Conservation (phyloP, 805 yeast genomes). For the Candida taoyuanica region DNA sequence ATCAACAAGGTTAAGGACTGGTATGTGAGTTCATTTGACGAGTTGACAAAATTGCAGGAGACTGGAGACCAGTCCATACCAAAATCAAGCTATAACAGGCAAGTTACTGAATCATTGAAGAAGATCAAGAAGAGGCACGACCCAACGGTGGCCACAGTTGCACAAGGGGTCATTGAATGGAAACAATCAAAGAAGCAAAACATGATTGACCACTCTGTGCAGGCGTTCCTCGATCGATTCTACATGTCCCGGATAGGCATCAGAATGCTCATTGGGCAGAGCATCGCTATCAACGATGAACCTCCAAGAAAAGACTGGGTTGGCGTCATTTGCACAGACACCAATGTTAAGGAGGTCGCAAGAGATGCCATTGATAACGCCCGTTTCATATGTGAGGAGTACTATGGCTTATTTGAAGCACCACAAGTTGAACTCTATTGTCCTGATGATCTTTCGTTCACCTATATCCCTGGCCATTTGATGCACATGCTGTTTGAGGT, state of each 20-base stretch:
- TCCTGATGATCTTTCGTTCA: conserved; percentile 59
- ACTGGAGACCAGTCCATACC: conserved; percentile 41
- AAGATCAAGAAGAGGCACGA: conserved; percentile 82
- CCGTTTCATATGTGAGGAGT: conserved; percentile 84
- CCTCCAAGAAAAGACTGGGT: conserved; percentile 67
- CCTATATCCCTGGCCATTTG: conserved; percentile 92
- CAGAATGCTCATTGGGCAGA: conserved; percentile 93
- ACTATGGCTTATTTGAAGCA: conserved; percentile 81
- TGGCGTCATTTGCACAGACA: conserved; percentile 82
- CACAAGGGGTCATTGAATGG: conserved; percentile 92
- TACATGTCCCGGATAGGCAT: conserved; percentile 91
- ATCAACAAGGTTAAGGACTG: conserved; percentile 75
- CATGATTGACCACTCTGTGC: conserved; percentile 67
- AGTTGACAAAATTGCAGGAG: conserved; percentile 50
- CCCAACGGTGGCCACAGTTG: conserved; percentile 89
- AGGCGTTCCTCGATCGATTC: conserved; percentile 77
- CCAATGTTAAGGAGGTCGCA: conserved; percentile 79
- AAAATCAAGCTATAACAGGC: conserved; percentile 63
- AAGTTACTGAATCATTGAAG: conserved; percentile 59
- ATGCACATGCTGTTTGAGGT: conserved; percentile 90
- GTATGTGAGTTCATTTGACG: conserved; percentile 90
- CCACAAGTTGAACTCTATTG: conserved; percentile 79
- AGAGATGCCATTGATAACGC: conserved; percentile 89
- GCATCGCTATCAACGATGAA: conserved; percentile 73
- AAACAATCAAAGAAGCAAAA: conserved; percentile 45